Base-by-base conservation (phyloP, 1,284 basidiomycete species). In the Fistulinella cinereoalba region DNA sequence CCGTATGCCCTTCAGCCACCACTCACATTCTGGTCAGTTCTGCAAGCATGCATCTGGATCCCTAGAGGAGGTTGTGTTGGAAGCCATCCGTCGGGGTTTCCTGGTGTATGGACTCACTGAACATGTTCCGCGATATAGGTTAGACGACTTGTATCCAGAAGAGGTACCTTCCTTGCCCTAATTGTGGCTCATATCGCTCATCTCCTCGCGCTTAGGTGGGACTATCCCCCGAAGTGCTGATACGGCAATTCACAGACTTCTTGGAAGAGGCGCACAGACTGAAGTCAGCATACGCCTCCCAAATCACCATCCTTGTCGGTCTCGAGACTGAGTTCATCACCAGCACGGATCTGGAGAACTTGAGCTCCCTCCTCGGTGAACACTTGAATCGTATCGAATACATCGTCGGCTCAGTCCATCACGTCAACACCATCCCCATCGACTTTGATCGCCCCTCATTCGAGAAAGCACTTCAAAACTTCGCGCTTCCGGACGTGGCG, bases 1-100 rank as follows among this genome's bases (percentile, higher is more conserved):
- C 19, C 22, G 11, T 37, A 95, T 94, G 92, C 90, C 90, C 54
- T 76, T 88, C 65, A 91, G 86, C 59, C 92, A 94, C 64, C 96
- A 97, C 69, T 96, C 92, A 10, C 95, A 98, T 64, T 97, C 94
- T 7, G 96, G 96, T 25, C 86, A 97, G 63, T 99, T 97, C 71
- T 98, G 96, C 74, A 86, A 83, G 53, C 97, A 99, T 66, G 96
- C 93, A 8, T 65, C 68, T 3, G 85, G 88, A 6, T 74, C 76
- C 1, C 76, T 99, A 19, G 83, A 93, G 53, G 80, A 89, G 3
- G 86, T 95, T 13, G 85, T 97, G 1, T 62, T 73, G 6, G 83
- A 86, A 54, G 95, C 97, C 10, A 84, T 92, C 46, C 62, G 70
- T 3, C 79, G 87, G 63, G 82, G 85, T 0, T 99, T 98, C 65